Conservation (phyloP, 495 filamentous ascomycete species). For the Penicillium subrubescens region DNA sequence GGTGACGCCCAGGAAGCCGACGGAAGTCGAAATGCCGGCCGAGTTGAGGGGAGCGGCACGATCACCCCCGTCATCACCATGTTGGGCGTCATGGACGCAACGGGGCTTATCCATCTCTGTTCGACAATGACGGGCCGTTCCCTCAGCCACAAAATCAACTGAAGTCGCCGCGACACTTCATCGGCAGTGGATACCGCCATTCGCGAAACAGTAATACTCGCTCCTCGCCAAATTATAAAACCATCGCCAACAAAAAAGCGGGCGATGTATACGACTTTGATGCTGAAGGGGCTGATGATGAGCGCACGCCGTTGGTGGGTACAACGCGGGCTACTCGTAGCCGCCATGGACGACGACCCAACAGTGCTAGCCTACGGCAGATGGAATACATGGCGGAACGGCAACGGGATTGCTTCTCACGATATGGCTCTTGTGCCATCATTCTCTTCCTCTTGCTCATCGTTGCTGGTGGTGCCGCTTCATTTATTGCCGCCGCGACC, state of each 20-base stretch:
- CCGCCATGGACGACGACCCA: slow-evolving; percentile 60
- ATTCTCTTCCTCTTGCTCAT: slow-evolving; percentile 73
- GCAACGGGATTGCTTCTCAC: slow-evolving; percentile 64
- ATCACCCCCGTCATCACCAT: slow-evolving; percentile 73
- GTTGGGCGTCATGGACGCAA: slow-evolving; percentile 71
- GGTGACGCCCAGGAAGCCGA: slow-evolving; percentile 63
- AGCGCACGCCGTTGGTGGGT: slow-evolving; percentile 81
- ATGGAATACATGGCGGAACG: slow-evolving; percentile 74
- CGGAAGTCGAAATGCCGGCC: slow-evolving; percentile 60
- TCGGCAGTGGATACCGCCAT: slow-evolving; percentile 38
- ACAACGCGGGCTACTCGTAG: slow-evolving; percentile 62
- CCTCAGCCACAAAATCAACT: slow-evolving; percentile 47
- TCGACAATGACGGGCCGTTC: slow-evolving; percentile 78
- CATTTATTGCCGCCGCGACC: slow-evolving; percentile 88
- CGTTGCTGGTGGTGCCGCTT: slow-evolving; percentile 76
- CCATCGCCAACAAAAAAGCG: slow-evolving; percentile 52
- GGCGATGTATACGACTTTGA: slow-evolving; percentile 66
- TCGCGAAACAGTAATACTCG: slow-evolving; percentile 38
- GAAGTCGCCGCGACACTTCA: slow-evolving; percentile 64
- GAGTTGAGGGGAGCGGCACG: slow-evolving; percentile 60
- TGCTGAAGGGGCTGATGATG: slow-evolving; percentile 83
- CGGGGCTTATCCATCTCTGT: slow-evolving; percentile 69
- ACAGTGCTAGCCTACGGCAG: slow-evolving; percentile 65
- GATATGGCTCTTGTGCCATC: slow-evolving; percentile 78
- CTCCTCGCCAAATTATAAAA: slow-evolving; percentile 39